These are phyloP conservation scores for Laguncularia racemosa DNA, from an alignment of 345 rosid genomes.

Conservation along the genomic window DNA sequence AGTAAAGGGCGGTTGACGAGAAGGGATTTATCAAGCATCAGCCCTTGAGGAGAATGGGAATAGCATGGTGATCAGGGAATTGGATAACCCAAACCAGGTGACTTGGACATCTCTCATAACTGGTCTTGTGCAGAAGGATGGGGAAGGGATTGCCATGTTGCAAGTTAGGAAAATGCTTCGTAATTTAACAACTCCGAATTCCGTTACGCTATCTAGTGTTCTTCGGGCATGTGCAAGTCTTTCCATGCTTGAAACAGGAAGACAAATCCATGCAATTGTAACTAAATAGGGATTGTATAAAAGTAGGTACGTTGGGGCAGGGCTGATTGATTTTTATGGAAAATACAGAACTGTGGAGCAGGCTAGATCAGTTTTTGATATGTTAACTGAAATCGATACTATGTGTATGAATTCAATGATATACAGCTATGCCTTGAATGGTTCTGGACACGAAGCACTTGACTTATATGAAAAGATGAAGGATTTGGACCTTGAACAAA, in stretches of 20 bases:
- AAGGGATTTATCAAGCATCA: too few relatives aligned
- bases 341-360: conserved; percentile 54
- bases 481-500: conserved; percentile 30
- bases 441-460: conserved; percentile 45
- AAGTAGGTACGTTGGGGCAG: conserved; percentile 46
- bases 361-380: conserved; percentile 47
- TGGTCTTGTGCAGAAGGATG: conserved; percentile 48
- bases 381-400: conserved; percentile 40
- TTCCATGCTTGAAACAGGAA: conserved; percentile 51
- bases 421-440: conserved; percentile 44
- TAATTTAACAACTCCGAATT: conserved; percentile 34
- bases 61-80: conserved; percentile 22
- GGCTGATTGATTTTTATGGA: conserved; percentile 61
- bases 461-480: conserved; percentile 35
- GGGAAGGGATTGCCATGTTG: conserved; percentile 36
- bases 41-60: too few relatives aligned
- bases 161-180: conserved; percentile 28
- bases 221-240: conserved; percentile 67
- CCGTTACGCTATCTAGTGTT: too few relatives aligned
- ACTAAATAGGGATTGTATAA: conserved; percentile 36
- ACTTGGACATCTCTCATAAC: too few relatives aligned
- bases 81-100: conserved; percentile 33
- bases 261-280: conserved; percentile 41
- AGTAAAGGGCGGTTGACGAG: not conserved
- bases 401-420: conserved; percentile 67